Evolutionary conservation across 1,139 yeast genomes (phyloP), one percentile per base, ranked within the genome.

Genomic region (Hyphopichia khmerensis): DNA sequence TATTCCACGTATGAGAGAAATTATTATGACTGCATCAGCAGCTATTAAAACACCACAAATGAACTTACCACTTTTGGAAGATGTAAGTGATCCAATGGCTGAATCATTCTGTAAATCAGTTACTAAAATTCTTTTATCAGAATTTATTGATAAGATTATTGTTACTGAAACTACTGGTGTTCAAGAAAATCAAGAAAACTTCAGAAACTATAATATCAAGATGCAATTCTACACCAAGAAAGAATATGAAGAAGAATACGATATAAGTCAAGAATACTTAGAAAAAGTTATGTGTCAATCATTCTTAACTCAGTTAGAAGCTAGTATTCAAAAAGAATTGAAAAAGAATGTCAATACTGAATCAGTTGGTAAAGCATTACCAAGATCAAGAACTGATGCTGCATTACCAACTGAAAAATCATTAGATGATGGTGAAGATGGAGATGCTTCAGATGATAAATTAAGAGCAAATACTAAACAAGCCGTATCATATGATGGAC

Each of bases 1-100:
- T 86, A 95, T 95, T 62, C 99, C 99, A 39, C 96, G 99, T 82
- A 85, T 95, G 91, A 86, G 99, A 80, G 99, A 95, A 80, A 95
- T 95, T 62, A 91, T 95, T 62, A 95, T 95, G 99, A 95, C 99
- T 15, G 99, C 99, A 10, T 88, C 96, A 45, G 82, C 96, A 17
- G 73, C 87, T 43, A 95, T 95, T 59, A 89, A 90, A 72, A 95
- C 99, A 11, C 99, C 99, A 41, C 98, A 93, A 69, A 95, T 95
- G 99, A 84, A 95, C 3, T 75, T 95, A 56, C 98, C 98, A 33
- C 76, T 95, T 44, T 73, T 81, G 58, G 70, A 74, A 34, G 95
- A 86, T 57, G 95, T 95, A 45, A 75, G 76, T 41, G 96, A 93
- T 64, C 85, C 79, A 31, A 83, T 84, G 60, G 98, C 99, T 3